A percentile compares a stretch with the other conserved stretches of the same genome.
phyloP scores from a whole-genome alignment of 306 rosid genomes.

The Datisca glomerata region DNA sequence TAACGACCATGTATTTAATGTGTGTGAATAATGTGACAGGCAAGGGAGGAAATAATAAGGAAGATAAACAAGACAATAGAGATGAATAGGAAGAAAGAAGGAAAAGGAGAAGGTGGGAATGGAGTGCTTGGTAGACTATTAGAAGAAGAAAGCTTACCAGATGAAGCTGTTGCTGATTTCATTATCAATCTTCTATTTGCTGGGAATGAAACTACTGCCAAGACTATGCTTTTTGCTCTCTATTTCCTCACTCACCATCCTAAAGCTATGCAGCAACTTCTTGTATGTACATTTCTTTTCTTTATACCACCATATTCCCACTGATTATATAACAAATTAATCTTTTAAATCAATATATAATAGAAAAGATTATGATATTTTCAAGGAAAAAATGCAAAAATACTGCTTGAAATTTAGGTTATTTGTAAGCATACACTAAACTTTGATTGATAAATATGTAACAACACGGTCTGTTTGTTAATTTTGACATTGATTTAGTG shows the following conservation, averaged over 20 bases:
- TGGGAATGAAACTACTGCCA: conserved; percentile 88
- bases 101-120: conserved; percentile 15
- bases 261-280: conserved; percentile 48
- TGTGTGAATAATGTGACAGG: conserved; percentile 30
- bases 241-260: conserved; percentile 80
- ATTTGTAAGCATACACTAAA: too few relatives aligned
- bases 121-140: conserved; percentile 66
- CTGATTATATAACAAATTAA: too few relatives aligned
- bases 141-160: conserved; percentile 66
- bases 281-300: conserved; percentile 26
- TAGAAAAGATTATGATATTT: too few relatives aligned
- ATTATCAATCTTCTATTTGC: conserved; percentile 92
- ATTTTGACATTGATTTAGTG: too few relatives aligned
- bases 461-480: too few relatives aligned
- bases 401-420: too few relatives aligned
- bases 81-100: conserved; percentile 33
- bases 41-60: conserved; percentile 62
- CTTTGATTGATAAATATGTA: too few relatives aligned
- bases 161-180: conserved; percentile 73
- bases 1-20: too few relatives aligned
- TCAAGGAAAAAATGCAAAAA: too few relatives aligned
- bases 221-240: conserved; percentile 89
- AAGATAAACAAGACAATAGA: conserved; percentile 57
- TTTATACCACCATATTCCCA: not conserved
- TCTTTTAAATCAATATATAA: too few relatives aligned